A percentile compares a stretch with the other conserved stretches of the same genome.
Evolutionary conservation across 805 yeast genomes (phyloP).

Genomic region (Citeromyces nyonsensis): DNA sequence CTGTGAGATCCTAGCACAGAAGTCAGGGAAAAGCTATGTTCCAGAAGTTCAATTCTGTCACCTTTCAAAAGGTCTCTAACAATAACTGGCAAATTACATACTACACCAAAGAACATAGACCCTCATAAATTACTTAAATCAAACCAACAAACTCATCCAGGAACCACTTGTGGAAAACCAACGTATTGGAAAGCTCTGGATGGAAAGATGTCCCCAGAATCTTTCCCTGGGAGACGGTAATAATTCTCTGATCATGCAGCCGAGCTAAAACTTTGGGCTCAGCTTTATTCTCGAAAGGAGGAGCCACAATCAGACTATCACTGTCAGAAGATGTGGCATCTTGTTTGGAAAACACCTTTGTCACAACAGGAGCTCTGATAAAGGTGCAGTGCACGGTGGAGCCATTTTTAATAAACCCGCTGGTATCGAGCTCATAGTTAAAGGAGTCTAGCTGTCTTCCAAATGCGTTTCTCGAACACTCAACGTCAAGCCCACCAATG

Average conservation of each 20-base stretch:
- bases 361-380: conserved; percentile 65
- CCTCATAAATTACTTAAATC: no score
- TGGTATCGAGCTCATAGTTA: conserved; percentile 24
- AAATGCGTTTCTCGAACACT: conserved; percentile 59
- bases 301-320: not conserved
- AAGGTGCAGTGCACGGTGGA: conserved; percentile 32
- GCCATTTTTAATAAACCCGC: conserved; percentile 11
- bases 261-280: conserved; percentile 26
- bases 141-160: conserved; percentile 33
- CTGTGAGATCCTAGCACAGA: no score
- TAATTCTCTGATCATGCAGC: conserved; percentile 24
- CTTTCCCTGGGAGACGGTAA: conserved; percentile 59
- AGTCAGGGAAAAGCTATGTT: no score
- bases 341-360: conserved; percentile 1
- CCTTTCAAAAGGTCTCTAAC: no score
- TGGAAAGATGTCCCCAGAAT: conserved; percentile 67
- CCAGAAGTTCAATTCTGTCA: no score
- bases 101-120: no score
- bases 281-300: conserved; percentile 1
- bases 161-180: conserved; percentile 59
- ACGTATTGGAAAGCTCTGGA: conserved; percentile 53
- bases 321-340: no score
- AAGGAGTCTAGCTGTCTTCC: conserved; percentile 69
- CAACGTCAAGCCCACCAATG: conserved; percentile 50
- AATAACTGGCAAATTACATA: no score